phyloP scores from a whole-genome alignment of 2,329 filamentous ascomycete species.

The Verticillium tricorpus region DNA sequence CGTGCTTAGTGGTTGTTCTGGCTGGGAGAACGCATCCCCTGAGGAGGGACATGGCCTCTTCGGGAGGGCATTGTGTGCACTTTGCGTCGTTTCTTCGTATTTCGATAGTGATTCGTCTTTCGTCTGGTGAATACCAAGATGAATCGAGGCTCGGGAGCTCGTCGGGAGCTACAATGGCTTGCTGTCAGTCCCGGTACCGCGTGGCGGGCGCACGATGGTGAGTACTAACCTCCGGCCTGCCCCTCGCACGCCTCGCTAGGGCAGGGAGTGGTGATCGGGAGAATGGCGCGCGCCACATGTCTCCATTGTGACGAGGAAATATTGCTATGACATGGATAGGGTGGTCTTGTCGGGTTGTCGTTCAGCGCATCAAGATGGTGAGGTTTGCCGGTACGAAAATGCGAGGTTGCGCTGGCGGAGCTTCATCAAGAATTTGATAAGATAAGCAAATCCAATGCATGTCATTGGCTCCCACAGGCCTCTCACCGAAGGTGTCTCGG shows the following conservation, averaged over 20 bases:
- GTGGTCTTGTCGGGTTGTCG: not conserved
- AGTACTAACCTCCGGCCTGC: not conserved
- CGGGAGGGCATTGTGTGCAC: not conserved
- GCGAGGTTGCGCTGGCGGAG: not conserved
- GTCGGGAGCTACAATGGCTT: not conserved
- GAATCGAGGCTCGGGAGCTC: not conserved
- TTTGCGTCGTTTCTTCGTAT: not conserved
- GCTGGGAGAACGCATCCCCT: not conserved
- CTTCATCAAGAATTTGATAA: not conserved
- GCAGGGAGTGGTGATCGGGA: constrained; percentile 6
- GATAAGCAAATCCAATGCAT: not conserved
- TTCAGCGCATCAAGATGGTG: not conserved
- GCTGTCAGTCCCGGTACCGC: constrained; percentile 1
- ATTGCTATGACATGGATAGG: not conserved
- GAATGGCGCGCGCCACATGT: constrained; percentile 10
- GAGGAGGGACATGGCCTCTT: not conserved
- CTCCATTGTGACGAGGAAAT: constrained; percentile 9
- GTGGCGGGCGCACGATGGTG: not conserved
- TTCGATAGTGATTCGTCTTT: not conserved
- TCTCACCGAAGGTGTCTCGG: not conserved
- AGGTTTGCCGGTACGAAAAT: not conserved
- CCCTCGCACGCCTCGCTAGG: constrained; percentile 8
- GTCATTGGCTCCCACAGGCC: not conserved
- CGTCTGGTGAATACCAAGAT: not conserved
- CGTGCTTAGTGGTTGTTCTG: not conserved